phyloP scores from a whole-genome alignment of 768 basidiomycete genomes.

The Lactifluus rugatus region DNA sequence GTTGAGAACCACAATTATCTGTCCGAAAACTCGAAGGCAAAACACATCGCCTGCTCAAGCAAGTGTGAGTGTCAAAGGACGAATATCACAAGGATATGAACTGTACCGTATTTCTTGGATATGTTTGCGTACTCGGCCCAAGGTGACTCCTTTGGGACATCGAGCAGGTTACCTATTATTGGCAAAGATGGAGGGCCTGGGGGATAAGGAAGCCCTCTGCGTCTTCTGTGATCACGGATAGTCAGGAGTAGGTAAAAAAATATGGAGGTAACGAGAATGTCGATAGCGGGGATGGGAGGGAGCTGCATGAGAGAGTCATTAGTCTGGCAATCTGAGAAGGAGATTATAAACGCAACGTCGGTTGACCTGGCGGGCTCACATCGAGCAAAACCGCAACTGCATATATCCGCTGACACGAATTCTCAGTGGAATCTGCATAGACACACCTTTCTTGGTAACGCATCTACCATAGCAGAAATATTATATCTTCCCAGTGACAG shows the following conservation, averaged over 20 bases:
- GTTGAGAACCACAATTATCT: constrained; percentile 41
- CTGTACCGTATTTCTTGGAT: not conserved
- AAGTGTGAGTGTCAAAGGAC: not conserved
- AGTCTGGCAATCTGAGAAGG: too few relatives aligned
- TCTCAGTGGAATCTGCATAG: too few relatives aligned
- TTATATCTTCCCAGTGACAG: too few relatives aligned
- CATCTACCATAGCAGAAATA: too few relatives aligned
- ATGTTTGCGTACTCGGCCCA: not conserved
- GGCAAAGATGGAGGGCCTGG: not conserved
- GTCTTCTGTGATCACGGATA: not conserved
- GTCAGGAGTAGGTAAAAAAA: not conserved
- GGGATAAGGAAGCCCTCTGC: not conserved
- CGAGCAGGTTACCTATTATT: not conserved
- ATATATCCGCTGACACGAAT: too few relatives aligned
- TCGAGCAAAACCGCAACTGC: too few relatives aligned
- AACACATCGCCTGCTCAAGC: not conserved
- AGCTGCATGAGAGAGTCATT: not conserved
- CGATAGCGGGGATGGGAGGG: not conserved
- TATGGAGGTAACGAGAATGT: not conserved
- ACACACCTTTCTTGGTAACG: too few relatives aligned
- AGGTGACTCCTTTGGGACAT: not conserved
- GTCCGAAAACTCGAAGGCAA: constrained; percentile 31
- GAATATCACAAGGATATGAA: not conserved
- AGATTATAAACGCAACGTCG: too few relatives aligned
- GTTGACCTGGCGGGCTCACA: too few relatives aligned